phyloP scores from a whole-genome alignment of 2,329 filamentous ascomycete species.

The Pezicula rhizophila region DNA sequence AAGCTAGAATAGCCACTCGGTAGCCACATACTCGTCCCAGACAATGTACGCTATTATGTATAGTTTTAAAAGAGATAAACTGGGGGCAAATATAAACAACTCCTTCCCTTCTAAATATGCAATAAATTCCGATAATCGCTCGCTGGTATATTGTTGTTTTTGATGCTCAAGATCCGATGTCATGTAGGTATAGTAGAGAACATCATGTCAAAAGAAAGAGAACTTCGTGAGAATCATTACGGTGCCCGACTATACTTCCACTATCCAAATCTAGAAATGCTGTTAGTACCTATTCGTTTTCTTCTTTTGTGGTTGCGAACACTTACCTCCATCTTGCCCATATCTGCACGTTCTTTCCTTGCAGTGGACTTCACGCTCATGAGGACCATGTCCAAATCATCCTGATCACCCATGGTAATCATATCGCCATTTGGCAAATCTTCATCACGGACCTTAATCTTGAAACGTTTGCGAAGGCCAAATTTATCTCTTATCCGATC shows the following conservation, averaged over 20 bases:
- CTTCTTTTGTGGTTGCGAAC: background rate
- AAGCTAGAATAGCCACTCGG: background rate
- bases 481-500: conserved; percentile 84
- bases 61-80: background rate
- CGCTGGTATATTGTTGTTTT: conserved; percentile 17
- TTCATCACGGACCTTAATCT: conserved; percentile 84
- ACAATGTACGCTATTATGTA: conserved; percentile 2
- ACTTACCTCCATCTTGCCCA: conserved; percentile 93
- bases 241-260: conserved; percentile 12
- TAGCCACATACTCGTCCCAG: background rate
- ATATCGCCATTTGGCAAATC: conserved; percentile 73
- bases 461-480: conserved; percentile 68
- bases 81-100: background rate
- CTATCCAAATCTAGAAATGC: conserved; percentile 21
- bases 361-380: conserved; percentile 62
- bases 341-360: conserved; percentile 68
- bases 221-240: conserved; percentile 3
- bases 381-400: conserved; percentile 87
- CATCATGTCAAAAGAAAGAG: conserved; percentile 7
- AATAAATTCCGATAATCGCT: conserved; percentile 12
- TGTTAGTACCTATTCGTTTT: conserved; percentile 10
- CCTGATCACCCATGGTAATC: conserved; percentile 95
- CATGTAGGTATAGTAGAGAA: background rate
- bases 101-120: background rate
- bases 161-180: background rate